Base-by-base conservation (phyloP, 2,329 filamentous ascomycete species). In the Alternaria novae-zelandiae region DNA sequence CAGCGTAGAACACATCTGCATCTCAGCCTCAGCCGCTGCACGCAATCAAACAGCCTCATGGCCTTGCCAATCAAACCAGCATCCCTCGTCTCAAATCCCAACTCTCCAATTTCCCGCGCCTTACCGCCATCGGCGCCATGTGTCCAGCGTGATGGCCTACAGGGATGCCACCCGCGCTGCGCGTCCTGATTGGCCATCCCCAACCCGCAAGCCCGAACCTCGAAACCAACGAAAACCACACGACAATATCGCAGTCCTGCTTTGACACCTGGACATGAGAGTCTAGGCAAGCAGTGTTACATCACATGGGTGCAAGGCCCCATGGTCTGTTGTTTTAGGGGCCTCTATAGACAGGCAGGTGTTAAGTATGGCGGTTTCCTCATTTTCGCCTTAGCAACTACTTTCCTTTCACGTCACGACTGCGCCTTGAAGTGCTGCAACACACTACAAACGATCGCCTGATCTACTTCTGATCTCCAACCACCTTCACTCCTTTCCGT, bases 391-490 rank as follows among this genome's bases (percentile, higher is more conserved):
- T 50, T 54, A 54, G 26, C 46, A 46, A 50, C 53, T 45, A 36
- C 44, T 57, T 55, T 28, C 25, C 45, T 57, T 63, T 41, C 36
- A 41, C n/a, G 36, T 41, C 55, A 32, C 46, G 44, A 58, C 59
- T 57, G 68, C 69, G 66, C 68, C 63, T 71, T 71, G 66, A 71
- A 36, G 65, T 67, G 69, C 70, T 65, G 64, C 68, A 50, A 32
- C 25, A n/a, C 15, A 17, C 44, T 61, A 41, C 28, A 54, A 54
- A 53, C 30, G 25, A 46, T 23, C 46, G 59, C 43, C 23, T 43
- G 36, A 41, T 41, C 36, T 41, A 17, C 36, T 28, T 25, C 26
- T 30, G 26, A 30, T 56, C 36, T 36, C 55, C 50, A 55, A 65
- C 57, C 51, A 65, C 59, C 57, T 49, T 65, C 62, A 46, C 47